Evolutionary conservation across 306 rosid species (phyloP).

Genomic region (Psophocarpus tetragonolobus): DNA sequence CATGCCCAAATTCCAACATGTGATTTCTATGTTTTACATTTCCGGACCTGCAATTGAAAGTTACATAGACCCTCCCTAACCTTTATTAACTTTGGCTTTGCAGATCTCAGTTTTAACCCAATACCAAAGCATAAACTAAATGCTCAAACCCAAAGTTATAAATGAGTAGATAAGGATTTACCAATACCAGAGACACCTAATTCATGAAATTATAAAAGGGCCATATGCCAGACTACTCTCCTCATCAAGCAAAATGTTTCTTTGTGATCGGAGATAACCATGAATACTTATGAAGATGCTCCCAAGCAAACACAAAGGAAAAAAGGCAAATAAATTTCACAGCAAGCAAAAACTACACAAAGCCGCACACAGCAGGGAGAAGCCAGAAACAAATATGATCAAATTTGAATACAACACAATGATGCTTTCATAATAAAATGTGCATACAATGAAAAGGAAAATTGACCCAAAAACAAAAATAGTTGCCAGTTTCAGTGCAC

Average conservation of each 20-base stretch:
- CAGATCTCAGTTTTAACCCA: not conserved
- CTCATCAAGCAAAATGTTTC: not conserved
- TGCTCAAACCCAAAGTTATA: not conserved
- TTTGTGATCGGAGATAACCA: constrained; percentile 8
- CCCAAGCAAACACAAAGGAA: constrained; percentile 19
- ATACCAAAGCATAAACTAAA: no score
- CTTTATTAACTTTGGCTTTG: not conserved
- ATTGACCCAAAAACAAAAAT: not conserved
- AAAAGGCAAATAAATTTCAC: constrained; percentile 7
- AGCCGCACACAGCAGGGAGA: not conserved
- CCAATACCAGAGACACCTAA: not conserved
- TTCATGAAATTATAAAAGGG: constrained; percentile 17
- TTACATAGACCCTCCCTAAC: constrained; percentile 1
- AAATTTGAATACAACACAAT: not conserved
- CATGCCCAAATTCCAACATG: not conserved
- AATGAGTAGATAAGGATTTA: not conserved
- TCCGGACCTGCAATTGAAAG: not conserved
- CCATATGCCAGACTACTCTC: not conserved
- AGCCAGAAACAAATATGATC: constrained; percentile 10
- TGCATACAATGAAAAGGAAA: not conserved
- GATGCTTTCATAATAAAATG: not conserved
- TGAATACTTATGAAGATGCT: constrained; percentile 1
- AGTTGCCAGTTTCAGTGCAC: constrained; percentile 27
- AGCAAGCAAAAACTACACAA: not conserved
- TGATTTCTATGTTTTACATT: not conserved